Conservation (phyloP, 805 yeast species). For the Metschnikowia matae region DNA sequence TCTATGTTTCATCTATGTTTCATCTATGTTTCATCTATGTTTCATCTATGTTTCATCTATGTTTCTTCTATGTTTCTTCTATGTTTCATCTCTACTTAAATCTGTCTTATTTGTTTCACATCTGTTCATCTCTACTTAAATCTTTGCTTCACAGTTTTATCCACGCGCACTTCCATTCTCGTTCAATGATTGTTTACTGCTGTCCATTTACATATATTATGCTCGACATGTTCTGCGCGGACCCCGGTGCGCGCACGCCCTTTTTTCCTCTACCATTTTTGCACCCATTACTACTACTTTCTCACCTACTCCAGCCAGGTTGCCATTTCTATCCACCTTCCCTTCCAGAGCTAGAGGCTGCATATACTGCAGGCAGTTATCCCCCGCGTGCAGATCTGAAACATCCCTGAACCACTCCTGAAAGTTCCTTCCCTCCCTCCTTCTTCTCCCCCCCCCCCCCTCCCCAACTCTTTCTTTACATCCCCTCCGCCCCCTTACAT, state of each 20-base stretch:
- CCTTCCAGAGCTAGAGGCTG: background rate
- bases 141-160: background rate
- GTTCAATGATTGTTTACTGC: no score
- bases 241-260: background rate
- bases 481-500: slow-evolving; percentile 14
- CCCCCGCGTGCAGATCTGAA: background rate
- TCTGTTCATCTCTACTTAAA: background rate
- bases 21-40: background rate
- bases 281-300: slow-evolving; percentile 15
- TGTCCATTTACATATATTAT: no score
- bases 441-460: slow-evolving; percentile 10
- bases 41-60: background rate
- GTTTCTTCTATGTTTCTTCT: background rate
- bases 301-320: background rate
- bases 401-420: background rate
- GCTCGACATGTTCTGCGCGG: background rate
- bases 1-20: background rate
- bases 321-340: background rate
- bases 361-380: background rate
- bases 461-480: slow-evolving; percentile 7
- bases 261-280: slow-evolving; percentile 16
- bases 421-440: background rate
- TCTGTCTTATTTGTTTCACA: background rate
- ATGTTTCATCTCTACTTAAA: background rate
- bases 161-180: background rate